These are phyloP conservation scores for Claviceps sp. DNA, from an alignment of 2,329 filamentous ascomycete genomes.

Conservation along the genomic window DNA sequence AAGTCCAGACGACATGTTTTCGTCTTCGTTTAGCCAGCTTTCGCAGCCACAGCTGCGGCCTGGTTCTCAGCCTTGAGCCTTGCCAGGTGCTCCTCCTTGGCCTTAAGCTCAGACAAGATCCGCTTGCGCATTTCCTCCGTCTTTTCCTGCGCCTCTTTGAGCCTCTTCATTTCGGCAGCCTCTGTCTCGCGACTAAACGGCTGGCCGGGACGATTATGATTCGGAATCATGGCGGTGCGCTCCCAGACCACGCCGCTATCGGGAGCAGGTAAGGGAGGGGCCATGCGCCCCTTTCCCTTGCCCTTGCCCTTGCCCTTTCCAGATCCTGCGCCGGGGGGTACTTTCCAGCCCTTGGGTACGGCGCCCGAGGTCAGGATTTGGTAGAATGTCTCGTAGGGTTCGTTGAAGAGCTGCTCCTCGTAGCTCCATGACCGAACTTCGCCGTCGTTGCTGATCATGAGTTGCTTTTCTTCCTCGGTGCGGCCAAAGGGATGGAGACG, in stretches of 20 bases:
- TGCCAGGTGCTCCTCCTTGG: constrained; percentile 48
- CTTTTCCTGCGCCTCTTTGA: constrained; percentile 50
- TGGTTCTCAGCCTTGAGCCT: constrained; percentile 46
- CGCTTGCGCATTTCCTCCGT: constrained; percentile 47
- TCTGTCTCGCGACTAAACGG: constrained; percentile 65
- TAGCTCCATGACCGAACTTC: constrained; percentile 70
- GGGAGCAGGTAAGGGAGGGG: constrained; percentile 22
- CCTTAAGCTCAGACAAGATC: constrained; percentile 46
- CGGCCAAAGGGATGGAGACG: constrained; percentile 84
- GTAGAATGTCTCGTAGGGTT: constrained; percentile 86
- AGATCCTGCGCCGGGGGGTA: constrained; percentile 23
- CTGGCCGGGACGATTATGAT: constrained; percentile 50
- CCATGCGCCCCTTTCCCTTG: constrained; percentile 24
- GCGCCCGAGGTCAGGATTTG: constrained; percentile 69
- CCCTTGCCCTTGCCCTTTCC: constrained; percentile 41
- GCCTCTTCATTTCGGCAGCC: constrained; percentile 44
- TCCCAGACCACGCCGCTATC: constrained; percentile 42
- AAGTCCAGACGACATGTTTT: neutral
- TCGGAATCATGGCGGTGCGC: constrained; percentile 63
- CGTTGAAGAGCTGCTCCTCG: constrained; percentile 94
- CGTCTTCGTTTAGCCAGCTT: constrained; percentile 15
- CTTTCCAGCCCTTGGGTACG: constrained; percentile 32
- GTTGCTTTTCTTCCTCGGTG: constrained; percentile 58
- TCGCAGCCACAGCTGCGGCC: constrained; percentile 23
- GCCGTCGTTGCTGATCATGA: constrained; percentile 41